Base-by-base conservation (phyloP, 108 stramenopile species). In the Tribonema minus region DNA sequence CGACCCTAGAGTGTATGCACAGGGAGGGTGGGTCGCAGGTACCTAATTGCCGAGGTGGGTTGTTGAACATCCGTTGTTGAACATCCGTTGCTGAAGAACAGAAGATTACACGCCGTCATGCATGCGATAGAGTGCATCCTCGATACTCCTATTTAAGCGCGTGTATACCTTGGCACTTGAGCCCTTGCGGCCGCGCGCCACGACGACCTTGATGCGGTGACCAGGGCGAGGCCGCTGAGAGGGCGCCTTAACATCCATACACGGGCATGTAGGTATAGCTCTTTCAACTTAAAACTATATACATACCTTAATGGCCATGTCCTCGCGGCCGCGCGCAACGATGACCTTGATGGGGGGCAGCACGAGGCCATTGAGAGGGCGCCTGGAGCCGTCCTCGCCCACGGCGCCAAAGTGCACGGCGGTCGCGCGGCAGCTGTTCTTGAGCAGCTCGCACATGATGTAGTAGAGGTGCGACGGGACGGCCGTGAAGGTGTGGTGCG, bases 391-490 rank as follows among this genome's bases (percentile, higher is more conserved):
- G 30, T 30, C 69, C 33, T 15, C 46, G 40, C 25, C 25, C 26
- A 3, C 31, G 15, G 29, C 31, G 4, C 79, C 38, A 6, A 27
- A 5, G 54, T 80, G 69, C 62, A 69, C 70, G 25, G 68, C 79
- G 1, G 70, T 71, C 3, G 79, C 79, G 32, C 79, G 31, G 70
- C 69, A 71, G 54, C 79, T 80, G 79, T 80, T 80, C 70, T 80
- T 80, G 35, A 80, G 79, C 68, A 80, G 70, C 63, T 80, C 79
- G 38, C 70, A 27, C 38, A 71, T 29, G 38, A 80, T 71, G 79
- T 71, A 80, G 70, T 80, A 80, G 12, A 80, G 64, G 63, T 80
- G 79, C 61, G 68, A 46, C 20, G 79, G 68, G 23, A 80, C 70
- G 34, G 69, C 61, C 2, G 70, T 71, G 40, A 80, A 80, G 23